Percentiles rank a stretch among this genome's conserved stretches.
Conservation (phyloP, 345 rosid species). For the Rhizophora mangle region DNA sequence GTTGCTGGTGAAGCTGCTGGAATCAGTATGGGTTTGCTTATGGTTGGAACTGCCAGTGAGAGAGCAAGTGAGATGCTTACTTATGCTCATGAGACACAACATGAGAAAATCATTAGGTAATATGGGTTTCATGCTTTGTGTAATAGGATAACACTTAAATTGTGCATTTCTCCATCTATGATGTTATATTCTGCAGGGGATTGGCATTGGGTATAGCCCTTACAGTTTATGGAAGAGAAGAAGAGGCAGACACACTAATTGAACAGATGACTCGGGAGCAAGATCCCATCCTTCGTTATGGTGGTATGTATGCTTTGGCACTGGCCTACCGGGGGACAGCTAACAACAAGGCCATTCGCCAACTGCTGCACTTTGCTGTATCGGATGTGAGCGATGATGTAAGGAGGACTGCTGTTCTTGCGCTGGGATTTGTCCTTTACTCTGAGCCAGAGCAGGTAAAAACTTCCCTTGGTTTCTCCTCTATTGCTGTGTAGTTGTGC, state of each 20-base stretch:
- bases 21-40: slow-evolving; percentile 91
- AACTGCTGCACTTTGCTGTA: slow-evolving; percentile 96
- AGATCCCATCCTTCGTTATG: slow-evolving; percentile 96
- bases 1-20: slow-evolving; percentile 99
- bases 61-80: slow-evolving; percentile 98
- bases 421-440: slow-evolving; percentile 96
- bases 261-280: slow-evolving; percentile 99
- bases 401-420: slow-evolving; percentile 95
- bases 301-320: slow-evolving; percentile 98
- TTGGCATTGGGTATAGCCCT: slow-evolving; percentile 96
- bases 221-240: slow-evolving; percentile 98
- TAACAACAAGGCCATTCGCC: slow-evolving; percentile 98
- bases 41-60: slow-evolving; percentile 99
- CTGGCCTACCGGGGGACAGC: slow-evolving; percentile 97
- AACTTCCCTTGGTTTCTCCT: neutral
- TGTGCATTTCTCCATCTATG: neutral
- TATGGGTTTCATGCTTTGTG: slow-evolving; percentile 2
- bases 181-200: slow-evolving; percentile 49
- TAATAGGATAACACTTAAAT: neutral
- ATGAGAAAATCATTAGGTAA: slow-evolving; percentile 97
- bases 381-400: slow-evolving; percentile 99
- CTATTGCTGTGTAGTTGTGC: neutral
- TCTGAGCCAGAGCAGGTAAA: slow-evolving; percentile 96
- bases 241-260: slow-evolving; percentile 95
- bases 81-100: slow-evolving; percentile 98